Evolutionary conservation across 192 early-diverging fungal genomes (phyloP), one percentile per base, ranked within the genome.

Genomic region (Backusella macrospora): DNA sequence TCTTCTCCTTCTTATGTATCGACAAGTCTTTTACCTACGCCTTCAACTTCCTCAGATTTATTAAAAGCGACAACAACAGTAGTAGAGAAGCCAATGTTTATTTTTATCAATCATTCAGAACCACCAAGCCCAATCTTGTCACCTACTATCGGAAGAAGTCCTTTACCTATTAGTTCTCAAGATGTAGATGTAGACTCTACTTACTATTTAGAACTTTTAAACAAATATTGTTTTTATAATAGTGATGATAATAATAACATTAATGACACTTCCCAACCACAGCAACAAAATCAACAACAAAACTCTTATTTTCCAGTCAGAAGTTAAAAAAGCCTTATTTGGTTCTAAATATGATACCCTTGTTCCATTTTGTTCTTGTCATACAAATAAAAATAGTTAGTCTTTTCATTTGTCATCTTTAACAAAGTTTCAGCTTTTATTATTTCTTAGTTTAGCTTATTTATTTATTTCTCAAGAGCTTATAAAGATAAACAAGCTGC

Each of bases 211-310:
- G 83, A 86, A 34, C 64, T 88, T 34, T 85, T 88, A 9, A 81
- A 86, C 70, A 82, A 83, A 45, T 88, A 88, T 74, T 88, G 87
- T 74, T 88, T 88, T 73, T 88, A 85, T 55, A 62, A 70, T 52
- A 75, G 77, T 3, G 55, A 39, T 59, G 9, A 59, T 23, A 5
- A 12, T 59, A 21, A 34, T 34, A 34, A 34, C 29, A 34, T 1
- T 34, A 34, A 34, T 34, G 29, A 34, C 29, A 34, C 29, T 34
- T 34, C 29, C 29, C 2, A 1, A 34, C 29, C 29, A 34, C 29
- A 34, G 29, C 29, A 34, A 34, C 29, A 34, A 34, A 59, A 21
- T 52, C 49, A 34, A 52, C 5, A 18, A 21, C 42, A 43, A 43
- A 43, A 43, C 4, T 43, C 42, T 18, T 15, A 49, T 49, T 21